These are phyloP conservation scores for Debaryomyces fabryi DNA, from an alignment of 1,139 yeast genomes.

Conservation along the genomic window DNA sequence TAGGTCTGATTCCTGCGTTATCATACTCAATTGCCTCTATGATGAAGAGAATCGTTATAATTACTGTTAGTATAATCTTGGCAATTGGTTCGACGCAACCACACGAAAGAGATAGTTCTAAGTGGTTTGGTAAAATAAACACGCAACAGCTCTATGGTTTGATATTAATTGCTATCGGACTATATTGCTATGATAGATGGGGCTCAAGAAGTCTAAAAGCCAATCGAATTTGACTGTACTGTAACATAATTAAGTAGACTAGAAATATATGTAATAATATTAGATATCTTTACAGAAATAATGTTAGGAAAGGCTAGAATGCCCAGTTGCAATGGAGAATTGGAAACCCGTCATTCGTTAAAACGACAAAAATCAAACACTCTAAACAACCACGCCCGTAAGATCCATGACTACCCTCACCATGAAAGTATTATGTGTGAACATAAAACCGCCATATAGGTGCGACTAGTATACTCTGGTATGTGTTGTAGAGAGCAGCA, in stretches of 20 bases:
- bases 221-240: conserved; percentile 14
- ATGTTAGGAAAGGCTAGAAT: conserved; percentile 53
- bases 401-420: conserved; percentile 45
- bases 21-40: conserved; percentile 47
- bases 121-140: conserved; percentile 34
- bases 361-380: neutral
- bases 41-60: conserved; percentile 45
- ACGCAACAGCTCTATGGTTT: conserved; percentile 35
- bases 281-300: neutral
- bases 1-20: conserved; percentile 44
- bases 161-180: conserved; percentile 33
- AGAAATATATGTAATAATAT: neutral
- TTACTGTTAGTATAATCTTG: conserved; percentile 35
- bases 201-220: conserved; percentile 39
- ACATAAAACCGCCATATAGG: conserved; percentile 1
- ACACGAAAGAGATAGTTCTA: conserved; percentile 9
- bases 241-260: neutral
- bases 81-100: conserved; percentile 23
- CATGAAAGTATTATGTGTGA: conserved; percentile 7
- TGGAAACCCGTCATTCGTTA: conserved; percentile 7
- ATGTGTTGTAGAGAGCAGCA: conserved; percentile 58
- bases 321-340: conserved; percentile 35
- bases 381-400: conserved; percentile 40
- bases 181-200: conserved; percentile 46
- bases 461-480: conserved; percentile 47